Evolutionary conservation across 2,329 filamentous ascomycete species (phyloP).

Genomic region (Didymellaceae sp.): DNA sequence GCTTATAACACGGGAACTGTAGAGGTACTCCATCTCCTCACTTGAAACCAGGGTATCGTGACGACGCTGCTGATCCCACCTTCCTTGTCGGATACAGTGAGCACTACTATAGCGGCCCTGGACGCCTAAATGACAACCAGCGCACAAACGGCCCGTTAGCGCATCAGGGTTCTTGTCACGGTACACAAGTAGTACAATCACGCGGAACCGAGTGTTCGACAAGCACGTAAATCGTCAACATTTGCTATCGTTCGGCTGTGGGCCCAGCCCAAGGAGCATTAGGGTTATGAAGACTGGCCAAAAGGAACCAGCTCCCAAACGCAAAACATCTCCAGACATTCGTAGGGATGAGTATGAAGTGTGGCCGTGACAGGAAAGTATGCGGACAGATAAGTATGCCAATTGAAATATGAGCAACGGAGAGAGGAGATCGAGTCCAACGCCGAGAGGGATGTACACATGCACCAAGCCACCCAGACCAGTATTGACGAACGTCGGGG

Average conservation of each 20-base stretch:
- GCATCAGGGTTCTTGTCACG: no score
- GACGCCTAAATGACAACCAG: no score
- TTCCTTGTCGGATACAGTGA: no score
- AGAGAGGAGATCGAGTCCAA: conserved; percentile 5
- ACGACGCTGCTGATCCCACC: no score
- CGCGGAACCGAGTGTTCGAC: not conserved
- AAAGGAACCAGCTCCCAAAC: conserved; percentile 17
- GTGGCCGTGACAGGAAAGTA: conserved; percentile 4
- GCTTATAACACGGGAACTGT: no score
- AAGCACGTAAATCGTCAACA: conserved; percentile 7
- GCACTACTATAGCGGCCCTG: no score
- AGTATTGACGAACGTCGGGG: conserved; percentile 18
- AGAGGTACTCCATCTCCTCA: no score
- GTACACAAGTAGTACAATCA: not conserved
- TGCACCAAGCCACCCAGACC: conserved; percentile 18
- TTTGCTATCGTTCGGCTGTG: conserved; percentile 10
- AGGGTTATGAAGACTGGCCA: conserved; percentile 15
- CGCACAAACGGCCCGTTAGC: no score
- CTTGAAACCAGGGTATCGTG: no score
- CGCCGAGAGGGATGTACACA: conserved; percentile 9
- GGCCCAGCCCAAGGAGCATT: conserved; percentile 20
- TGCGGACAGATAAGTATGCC: not conserved
- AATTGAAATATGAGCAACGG: not conserved
- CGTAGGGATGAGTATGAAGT: not conserved
- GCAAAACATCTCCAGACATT: not conserved